A percentile compares a stretch with the other conserved stretches of the same genome.
phyloP scores from a whole-genome alignment of 2,329 filamentous ascomycete genomes.

The Harringtonia lauricola region DNA sequence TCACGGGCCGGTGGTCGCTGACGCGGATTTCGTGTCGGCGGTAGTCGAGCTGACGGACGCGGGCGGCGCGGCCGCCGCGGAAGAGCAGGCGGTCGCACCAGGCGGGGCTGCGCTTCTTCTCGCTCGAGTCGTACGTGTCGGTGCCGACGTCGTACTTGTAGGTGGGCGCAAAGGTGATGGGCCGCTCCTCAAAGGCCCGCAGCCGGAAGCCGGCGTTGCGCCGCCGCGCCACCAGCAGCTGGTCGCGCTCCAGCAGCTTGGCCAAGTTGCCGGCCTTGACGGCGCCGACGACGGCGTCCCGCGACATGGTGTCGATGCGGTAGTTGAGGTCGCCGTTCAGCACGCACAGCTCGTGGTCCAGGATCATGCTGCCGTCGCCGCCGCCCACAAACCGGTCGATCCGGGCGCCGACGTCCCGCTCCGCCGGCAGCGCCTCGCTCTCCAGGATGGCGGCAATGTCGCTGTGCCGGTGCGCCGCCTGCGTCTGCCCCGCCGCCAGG shows the following conservation, averaged over 20 bases:
- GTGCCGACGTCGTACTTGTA: slow-evolving; percentile 98
- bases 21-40: slow-evolving; percentile 78
- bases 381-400: slow-evolving; percentile 77
- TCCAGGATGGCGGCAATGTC: slow-evolving; percentile 88
- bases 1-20: slow-evolving; percentile 89
- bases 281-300: slow-evolving; percentile 81
- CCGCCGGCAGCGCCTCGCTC: slow-evolving; percentile 58
- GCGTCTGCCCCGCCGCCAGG: slow-evolving; percentile 83
- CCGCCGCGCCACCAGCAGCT: slow-evolving; percentile 77
- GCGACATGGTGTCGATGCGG: slow-evolving; percentile 92
- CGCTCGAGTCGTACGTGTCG: slow-evolving; percentile 85
- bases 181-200: slow-evolving; percentile 79
- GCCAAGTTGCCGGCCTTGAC: slow-evolving; percentile 69
- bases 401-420: slow-evolving; percentile 54
- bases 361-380: slow-evolving; percentile 88
- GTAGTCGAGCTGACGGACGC: slow-evolving; percentile 83
- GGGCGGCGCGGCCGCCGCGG: slow-evolving; percentile 49
- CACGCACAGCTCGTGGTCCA: slow-evolving; percentile 96
- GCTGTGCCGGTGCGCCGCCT: slow-evolving; percentile 83
- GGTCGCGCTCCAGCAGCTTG: slow-evolving; percentile 87
- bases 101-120: slow-evolving; percentile 87
- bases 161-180: slow-evolving; percentile 86
- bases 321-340: slow-evolving; percentile 96
- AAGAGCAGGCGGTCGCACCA: slow-evolving; percentile 97
- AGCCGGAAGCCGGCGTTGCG: slow-evolving; percentile 85